Percentiles rank a stretch among this genome's conserved stretches.
phyloP scores from a whole-genome alignment of 768 basidiomycete genomes.

The Tulasnella calospora region DNA sequence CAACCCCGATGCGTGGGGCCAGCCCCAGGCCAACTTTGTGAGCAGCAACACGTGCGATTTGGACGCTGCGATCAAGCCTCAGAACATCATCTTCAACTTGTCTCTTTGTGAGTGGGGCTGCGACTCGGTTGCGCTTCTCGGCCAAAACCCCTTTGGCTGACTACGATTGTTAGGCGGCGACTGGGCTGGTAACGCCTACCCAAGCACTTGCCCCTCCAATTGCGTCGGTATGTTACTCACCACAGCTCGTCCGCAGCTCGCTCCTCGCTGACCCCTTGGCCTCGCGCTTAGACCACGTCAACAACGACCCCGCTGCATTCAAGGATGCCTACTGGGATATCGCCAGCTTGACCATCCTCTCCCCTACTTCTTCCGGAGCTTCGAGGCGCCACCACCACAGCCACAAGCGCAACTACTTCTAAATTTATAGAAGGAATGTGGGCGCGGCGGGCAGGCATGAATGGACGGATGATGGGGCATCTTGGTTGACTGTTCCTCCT shows the following conservation, averaged over 20 bases:
- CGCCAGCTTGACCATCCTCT: too few relatives aligned
- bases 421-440: too few relatives aligned
- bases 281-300: too few relatives aligned
- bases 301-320: too few relatives aligned
- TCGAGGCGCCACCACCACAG: too few relatives aligned
- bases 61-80: constrained; percentile 26
- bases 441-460: not conserved
- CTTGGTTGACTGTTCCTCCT: too few relatives aligned
- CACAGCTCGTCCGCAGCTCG: not conserved
- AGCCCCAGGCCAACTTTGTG: constrained; percentile 28
- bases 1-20: constrained; percentile 24
- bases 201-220: constrained; percentile 24
- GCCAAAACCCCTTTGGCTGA: not conserved
- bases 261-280: not conserved
- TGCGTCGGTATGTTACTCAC: constrained; percentile 27
- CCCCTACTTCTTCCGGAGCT: too few relatives aligned
- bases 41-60: constrained; percentile 25
- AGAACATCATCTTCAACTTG: constrained; percentile 31
- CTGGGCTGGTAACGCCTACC: constrained; percentile 22
- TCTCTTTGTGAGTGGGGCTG: constrained; percentile 27
- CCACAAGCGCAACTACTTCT: too few relatives aligned
- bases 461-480: too few relatives aligned
- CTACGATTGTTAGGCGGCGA: constrained; percentile 19
- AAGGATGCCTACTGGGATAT: too few relatives aligned
- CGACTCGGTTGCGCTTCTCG: not conserved